A percentile compares a stretch with the other conserved stretches of the same genome.
These are phyloP conservation scores for Golubevia sp. DNA, from an alignment of 1,284 basidiomycete genomes.

Conservation along the genomic window DNA sequence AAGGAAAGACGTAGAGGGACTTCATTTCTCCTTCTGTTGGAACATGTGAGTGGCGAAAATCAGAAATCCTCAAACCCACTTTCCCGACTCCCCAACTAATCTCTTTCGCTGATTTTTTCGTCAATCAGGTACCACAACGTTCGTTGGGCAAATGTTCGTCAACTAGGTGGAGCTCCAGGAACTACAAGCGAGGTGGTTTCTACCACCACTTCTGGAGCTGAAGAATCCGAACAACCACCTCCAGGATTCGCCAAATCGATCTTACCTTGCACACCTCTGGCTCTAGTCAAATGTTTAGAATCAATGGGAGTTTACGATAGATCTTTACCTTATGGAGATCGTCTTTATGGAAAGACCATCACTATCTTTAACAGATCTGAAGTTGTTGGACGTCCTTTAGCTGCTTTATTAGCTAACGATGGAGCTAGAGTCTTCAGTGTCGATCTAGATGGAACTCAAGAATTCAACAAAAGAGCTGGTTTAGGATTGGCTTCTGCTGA, in stretches of 20 bases:
- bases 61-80: conserved; percentile 2
- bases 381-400: conserved; percentile 92
- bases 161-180: conserved; percentile 55
- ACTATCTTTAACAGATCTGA: conserved; percentile 97
- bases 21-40: conserved; percentile 72
- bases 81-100: not conserved
- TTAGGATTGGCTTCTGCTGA: not conserved
- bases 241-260: conserved; percentile 87
- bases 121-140: conserved; percentile 50
- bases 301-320: conserved; percentile 88
- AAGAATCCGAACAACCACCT: conserved; percentile 64
- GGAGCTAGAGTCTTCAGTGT: conserved; percentile 92
- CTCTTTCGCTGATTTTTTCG: too few relatives aligned
- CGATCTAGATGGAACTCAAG: conserved; percentile 90
- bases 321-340: conserved; percentile 88
- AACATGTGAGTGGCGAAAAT: conserved; percentile 28
- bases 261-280: conserved; percentile 93
- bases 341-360: conserved; percentile 88
- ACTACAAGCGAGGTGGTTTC: conserved; percentile 19
- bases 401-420: conserved; percentile 90
- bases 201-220: conserved; percentile 6
- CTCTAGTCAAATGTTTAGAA: conserved; percentile 90
- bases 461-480: conserved; percentile 60
- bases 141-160: conserved; percentile 51
- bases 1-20: conserved; percentile 94